These are phyloP conservation scores for Diutina siamensis DNA, from an alignment of 1,139 yeast genomes.

Conservation along the genomic window DNA sequence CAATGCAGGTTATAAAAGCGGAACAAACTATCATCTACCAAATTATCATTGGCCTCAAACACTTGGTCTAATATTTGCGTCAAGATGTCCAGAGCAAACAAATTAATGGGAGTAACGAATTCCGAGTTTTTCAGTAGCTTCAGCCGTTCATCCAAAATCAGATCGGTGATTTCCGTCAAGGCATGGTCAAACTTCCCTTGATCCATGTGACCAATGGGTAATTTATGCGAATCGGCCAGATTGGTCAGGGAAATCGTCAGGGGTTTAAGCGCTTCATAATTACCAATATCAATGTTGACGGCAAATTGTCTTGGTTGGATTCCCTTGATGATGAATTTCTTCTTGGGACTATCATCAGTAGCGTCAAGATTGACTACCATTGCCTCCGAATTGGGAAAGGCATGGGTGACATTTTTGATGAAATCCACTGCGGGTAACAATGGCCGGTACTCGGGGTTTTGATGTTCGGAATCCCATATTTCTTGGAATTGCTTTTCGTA, in stretches of 20 bases:
- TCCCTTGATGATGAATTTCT: slow-evolving; percentile 86
- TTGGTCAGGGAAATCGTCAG: slow-evolving; percentile 1
- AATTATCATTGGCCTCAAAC: slow-evolving; percentile 17
- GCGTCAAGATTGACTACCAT: slow-evolving; percentile 61
- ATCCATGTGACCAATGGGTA: slow-evolving; percentile 26
- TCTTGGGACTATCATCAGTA: slow-evolving; percentile 32
- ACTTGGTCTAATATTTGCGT: slow-evolving; percentile 22
- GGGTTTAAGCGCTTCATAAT: slow-evolving; percentile 25
- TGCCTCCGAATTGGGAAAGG: slow-evolving; percentile 86
- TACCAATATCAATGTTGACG: slow-evolving; percentile 32
- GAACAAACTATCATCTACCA: slow-evolving; percentile 21
- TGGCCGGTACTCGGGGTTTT: slow-evolving; percentile 39
- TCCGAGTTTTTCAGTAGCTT: slow-evolving; percentile 12
- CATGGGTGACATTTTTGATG: slow-evolving; percentile 84
- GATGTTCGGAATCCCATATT: slow-evolving; percentile 26
- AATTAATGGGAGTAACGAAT: slow-evolving; percentile 17
- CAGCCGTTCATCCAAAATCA: slow-evolving; percentile 16
- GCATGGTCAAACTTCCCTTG: slow-evolving; percentile 21
- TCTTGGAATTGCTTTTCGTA: slow-evolving; percentile 73
- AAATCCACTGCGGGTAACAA: slow-evolving; percentile 92
- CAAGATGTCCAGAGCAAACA: slow-evolving; percentile 21
- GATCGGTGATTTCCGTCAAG: slow-evolving; percentile 16
- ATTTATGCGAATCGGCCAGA: background rate
- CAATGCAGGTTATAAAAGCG: slow-evolving; percentile 28
- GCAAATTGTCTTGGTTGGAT: slow-evolving; percentile 40